Evolutionary conservation across 2,329 filamentous ascomycete species (phyloP).

Genomic region (Xylaria sp.): DNA sequence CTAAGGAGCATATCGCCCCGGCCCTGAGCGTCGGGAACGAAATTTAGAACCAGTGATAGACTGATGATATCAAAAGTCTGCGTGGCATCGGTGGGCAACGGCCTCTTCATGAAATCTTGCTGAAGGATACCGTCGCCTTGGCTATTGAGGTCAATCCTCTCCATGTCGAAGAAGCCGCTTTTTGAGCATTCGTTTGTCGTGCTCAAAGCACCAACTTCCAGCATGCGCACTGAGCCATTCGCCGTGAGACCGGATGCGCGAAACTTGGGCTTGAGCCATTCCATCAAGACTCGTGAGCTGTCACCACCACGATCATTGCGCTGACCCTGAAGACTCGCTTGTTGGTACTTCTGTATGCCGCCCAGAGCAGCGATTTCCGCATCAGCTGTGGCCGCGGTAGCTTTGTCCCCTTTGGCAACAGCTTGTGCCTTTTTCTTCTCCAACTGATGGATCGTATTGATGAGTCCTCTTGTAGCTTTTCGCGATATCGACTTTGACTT

Average conservation of each 20-base stretch:
- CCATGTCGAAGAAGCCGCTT: conserved; percentile 72
- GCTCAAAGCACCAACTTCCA: conserved; percentile 90
- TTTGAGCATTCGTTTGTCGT: conserved; percentile 83
- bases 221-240: conserved; percentile 60
- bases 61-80: conserved; percentile 89
- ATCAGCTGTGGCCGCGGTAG: conserved; percentile 52
- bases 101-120: conserved; percentile 93
- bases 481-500: conserved; percentile 64
- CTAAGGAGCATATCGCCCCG: conserved; percentile 86
- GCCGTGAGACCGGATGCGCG: conserved; percentile 33
- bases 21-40: conserved; percentile 76
- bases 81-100: conserved; percentile 65
- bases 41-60: conserved; percentile 91
- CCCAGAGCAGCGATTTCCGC: conserved; percentile 63
- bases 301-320: conserved; percentile 70
- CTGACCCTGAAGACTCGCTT: conserved; percentile 72
- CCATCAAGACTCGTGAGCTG: conserved; percentile 67
- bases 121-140: conserved; percentile 80
- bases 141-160: conserved; percentile 89
- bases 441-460: conserved; percentile 69
- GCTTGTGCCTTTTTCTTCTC: conserved; percentile 68
- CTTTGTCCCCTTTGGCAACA: conserved; percentile 56
- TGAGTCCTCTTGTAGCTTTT: conserved; percentile 67
- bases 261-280: conserved; percentile 59
- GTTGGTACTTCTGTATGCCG: conserved; percentile 68